Percentiles rank a stretch among this genome's conserved stretches.
Conservation (phyloP, 2,329 filamentous ascomycete species). For the Colletotrichum horii region DNA sequence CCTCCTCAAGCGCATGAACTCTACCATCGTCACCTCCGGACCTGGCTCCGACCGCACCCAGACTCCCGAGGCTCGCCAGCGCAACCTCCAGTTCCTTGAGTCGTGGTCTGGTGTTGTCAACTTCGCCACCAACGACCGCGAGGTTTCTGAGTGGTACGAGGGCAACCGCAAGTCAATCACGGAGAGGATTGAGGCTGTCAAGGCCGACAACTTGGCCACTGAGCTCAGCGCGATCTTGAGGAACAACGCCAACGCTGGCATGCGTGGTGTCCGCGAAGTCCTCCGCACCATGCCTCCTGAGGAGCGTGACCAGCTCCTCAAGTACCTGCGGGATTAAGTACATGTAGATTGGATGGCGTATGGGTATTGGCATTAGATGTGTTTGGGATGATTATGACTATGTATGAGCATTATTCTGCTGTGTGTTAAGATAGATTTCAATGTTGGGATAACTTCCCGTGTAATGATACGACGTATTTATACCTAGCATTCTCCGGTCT, state of each 20-base stretch:
- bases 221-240: slow-evolving; percentile 52
- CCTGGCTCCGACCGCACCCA: slow-evolving; percentile 42
- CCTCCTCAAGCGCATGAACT: slow-evolving; percentile 86
- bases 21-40: slow-evolving; percentile 41
- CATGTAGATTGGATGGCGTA: not conserved
- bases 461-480: not conserved
- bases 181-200: slow-evolving; percentile 84
- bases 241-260: slow-evolving; percentile 65
- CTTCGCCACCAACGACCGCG: slow-evolving; percentile 80
- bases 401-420: slow-evolving; percentile 14
- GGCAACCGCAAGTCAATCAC: slow-evolving; percentile 85
- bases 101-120: slow-evolving; percentile 82
- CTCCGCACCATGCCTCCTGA: slow-evolving; percentile 85
- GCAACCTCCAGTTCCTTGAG: slow-evolving; percentile 76
- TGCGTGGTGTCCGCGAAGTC: slow-evolving; percentile 87
- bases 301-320: slow-evolving; percentile 84
- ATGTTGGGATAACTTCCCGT: not conserved
- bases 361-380: not conserved
- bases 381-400: slow-evolving; percentile 20
- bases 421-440: slow-evolving; percentile 16
- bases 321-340: slow-evolving; percentile 54
- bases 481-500: not conserved
- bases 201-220: slow-evolving; percentile 69
- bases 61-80: slow-evolving; percentile 61
- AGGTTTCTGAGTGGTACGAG: slow-evolving; percentile 95